Evolutionary conservation across 2,329 filamentous ascomycete genomes (phyloP).

Genomic region (Ploettnerulaceae sp.): DNA sequence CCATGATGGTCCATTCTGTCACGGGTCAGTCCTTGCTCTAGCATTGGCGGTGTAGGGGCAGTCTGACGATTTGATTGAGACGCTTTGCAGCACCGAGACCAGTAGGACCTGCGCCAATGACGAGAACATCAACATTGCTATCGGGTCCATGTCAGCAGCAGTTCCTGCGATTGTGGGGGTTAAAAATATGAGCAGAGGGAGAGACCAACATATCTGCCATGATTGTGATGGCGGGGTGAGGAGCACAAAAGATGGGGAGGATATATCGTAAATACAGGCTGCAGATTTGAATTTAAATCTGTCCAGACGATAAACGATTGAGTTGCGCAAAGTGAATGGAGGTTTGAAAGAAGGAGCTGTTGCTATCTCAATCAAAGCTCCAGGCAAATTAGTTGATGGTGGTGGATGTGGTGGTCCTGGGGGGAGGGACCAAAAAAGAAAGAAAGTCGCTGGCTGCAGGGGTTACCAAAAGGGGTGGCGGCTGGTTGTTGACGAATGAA

Average conservation of each 20-base stretch:
- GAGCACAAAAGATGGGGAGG: neutral
- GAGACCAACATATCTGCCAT: constrained; percentile 24
- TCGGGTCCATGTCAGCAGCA: constrained; percentile 15
- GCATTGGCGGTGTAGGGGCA: constrained; percentile 18
- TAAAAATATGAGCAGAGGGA: neutral
- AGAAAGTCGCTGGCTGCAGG: too few relatives aligned
- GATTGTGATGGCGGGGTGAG: constrained; percentile 13
- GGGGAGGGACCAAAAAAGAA: too few relatives aligned
- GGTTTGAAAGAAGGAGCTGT: neutral
- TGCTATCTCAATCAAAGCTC: neutral
- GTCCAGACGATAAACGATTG: constrained; percentile 5
- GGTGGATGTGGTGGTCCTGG: too few relatives aligned
- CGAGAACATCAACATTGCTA: constrained; percentile 87
- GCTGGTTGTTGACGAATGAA: neutral
- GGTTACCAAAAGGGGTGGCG: too few relatives aligned
- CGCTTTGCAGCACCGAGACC: constrained; percentile 97
- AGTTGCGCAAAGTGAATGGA: constrained; percentile 3
- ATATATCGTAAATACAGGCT: constrained; percentile 9
- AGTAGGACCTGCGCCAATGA: constrained; percentile 96
- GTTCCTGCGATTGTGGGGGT: neutral
- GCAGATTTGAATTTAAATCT: constrained; percentile 9
- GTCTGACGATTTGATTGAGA: constrained; percentile 80
- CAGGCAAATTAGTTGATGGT: neutral
- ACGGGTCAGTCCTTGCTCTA: constrained; percentile 10
- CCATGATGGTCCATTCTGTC: constrained; percentile 86